Base-by-base conservation (phyloP, 306 rosid genomes). In the Acmispon strigosus region DNA sequence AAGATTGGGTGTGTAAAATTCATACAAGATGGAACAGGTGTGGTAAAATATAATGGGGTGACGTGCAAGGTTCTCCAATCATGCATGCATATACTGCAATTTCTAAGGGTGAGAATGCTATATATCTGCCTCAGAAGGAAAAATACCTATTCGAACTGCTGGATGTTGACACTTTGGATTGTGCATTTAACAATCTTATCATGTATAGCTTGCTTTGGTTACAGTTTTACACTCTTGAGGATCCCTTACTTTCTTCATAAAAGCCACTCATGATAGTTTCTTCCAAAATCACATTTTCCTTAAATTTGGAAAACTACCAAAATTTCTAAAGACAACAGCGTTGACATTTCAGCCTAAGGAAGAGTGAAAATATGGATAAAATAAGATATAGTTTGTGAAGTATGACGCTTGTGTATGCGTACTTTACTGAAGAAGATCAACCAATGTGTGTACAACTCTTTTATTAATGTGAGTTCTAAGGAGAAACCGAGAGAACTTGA, bases 41-140 rank as follows among this genome's bases (percentile, higher is more conserved):
- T 15, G n/a, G 50, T 52, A 14, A 67, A 1, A 22, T 22, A 22
- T 22, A 22, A 37, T 44, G 55, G 52, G 52, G 14, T 76, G 54
- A 27, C 81, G 71, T 61, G 50, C 62, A 69, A 42, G 76, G 34
- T 76, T 69, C 27, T 27, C 62, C 16, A 20, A 60, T 12, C 9
- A 14, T 49, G 41, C 50, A 16, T 13, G 39, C 13, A 68, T n/a
- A n/a, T n/a, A n/a, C n/a, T n/a, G n/a, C n/a, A n/a, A n/a, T n/a
- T n/a, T n/a, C n/a, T n/a, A n/a, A n/a, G n/a, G 13, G 49, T 59
- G 5, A 58, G 49, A 71, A 58, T 32, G 48, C 16, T 15, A n/a
- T n/a, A n/a, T n/a, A n/a, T 63, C 12, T 39, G 37, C 44, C 32
- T 13, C 27, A 19, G n/a, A 75, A 56, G 34, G 63, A 73, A 51